Base-by-base conservation (phyloP, 2,329 filamentous ascomycete species). In the Exophiala dermatitidis region DNA sequence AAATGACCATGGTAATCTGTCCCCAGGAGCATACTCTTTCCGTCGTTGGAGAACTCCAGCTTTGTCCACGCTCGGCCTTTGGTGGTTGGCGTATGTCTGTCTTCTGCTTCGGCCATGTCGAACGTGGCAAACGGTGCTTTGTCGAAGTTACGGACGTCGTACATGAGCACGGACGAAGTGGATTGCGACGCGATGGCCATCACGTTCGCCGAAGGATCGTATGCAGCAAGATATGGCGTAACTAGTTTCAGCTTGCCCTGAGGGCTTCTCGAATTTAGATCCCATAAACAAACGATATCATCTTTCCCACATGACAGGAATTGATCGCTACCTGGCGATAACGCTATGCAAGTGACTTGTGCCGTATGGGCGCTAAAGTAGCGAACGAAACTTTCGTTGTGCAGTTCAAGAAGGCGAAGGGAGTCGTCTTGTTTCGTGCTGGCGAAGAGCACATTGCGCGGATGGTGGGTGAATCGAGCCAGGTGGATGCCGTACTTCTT, bases 401-500 rank as follows among this genome's bases (percentile, higher is more conserved):
- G 93, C 8, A 74, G 66, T 85, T 95, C 52, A 82, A 94, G 58
- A 90, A 85, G 72, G 86, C 96, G 67, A 83, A 85, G 61, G 86
- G 94, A 64, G 82, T 90, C 74, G 66, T 98, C 94, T 63, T 94
- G 83, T 68, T 95, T 96, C 8, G 93, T 98, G 67, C 88, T 95
- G 48, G 93, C 90, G 66, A 97, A 96, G 55, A 98, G 84, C 66
- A 98, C 89, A 67, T 88, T 90, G 26, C 88, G 88, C 60, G 84
- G 84, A 56, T 91, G 87, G 68, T 97, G 93, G 1, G 91, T 95
- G 70, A 97, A 98, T 63, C 88, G 86, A 36, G 93, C 93, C 52
- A 96, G 79, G 68, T 95, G 93, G 12, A 89, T 90, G 55, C 93
- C 93, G 65, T 98, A 98, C 69, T 98, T 98, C 68, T 97, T 95